Evolutionary conservation across 768 basidiomycete species (phyloP).

Genomic region (Podaxis sp.): DNA sequence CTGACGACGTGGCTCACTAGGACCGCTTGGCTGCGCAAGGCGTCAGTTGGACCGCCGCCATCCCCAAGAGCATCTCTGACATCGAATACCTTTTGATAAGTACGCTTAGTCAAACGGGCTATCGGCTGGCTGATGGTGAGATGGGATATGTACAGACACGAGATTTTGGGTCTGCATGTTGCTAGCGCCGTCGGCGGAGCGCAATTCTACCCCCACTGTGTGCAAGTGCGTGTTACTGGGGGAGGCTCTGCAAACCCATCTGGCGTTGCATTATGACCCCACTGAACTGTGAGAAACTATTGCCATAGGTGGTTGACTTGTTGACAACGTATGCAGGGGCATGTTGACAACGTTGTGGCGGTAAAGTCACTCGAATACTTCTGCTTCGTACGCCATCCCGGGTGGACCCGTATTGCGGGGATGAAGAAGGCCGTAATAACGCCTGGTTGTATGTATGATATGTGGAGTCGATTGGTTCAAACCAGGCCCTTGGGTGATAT

Average conservation of each 20-base stretch:
- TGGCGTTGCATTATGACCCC: constrained; percentile 28
- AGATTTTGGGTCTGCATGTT: constrained; percentile 33
- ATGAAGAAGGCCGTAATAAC: not conserved
- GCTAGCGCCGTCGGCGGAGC: constrained; percentile 30
- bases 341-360: constrained; percentile 18
- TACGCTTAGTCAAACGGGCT: not conserved
- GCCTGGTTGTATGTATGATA: not conserved
- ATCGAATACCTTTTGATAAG: constrained; percentile 29
- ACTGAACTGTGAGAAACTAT: constrained; percentile 22
- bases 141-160: constrained; percentile 16
- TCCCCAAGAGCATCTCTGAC: constrained; percentile 29
- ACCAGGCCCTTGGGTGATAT: not conserved
- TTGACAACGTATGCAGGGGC: not conserved
- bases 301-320: not conserved
- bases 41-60: constrained; percentile 25
- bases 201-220: constrained; percentile 32
- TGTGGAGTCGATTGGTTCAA: not conserved
- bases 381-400: constrained; percentile 14
- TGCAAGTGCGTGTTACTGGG: constrained; percentile 31
- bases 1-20: constrained; percentile 17
- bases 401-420: constrained; percentile 6
- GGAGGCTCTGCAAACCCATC: constrained; percentile 29
- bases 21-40: constrained; percentile 21
- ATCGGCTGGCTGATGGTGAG: not conserved
- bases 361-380: constrained; percentile 14